Evolutionary conservation across 306 rosid species (phyloP), one percentile per base, ranked within the genome.

Genomic region (Trifolium fragiferum): DNA sequence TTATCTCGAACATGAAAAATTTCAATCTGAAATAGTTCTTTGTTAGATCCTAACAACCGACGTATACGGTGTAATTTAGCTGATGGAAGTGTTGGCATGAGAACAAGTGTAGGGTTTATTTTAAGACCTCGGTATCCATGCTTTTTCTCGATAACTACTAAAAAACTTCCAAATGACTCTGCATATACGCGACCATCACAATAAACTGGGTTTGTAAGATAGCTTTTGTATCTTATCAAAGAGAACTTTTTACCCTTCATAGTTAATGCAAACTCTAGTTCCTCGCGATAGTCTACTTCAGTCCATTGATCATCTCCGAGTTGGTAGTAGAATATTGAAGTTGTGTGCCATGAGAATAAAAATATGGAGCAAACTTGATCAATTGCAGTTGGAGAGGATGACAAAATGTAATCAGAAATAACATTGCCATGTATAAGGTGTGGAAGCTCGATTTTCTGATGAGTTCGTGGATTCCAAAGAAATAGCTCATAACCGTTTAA

Each of bases 281-380:
- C 12, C 12, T 66, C 8, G 5, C 5, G 1, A 21, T 23, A 47
- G 10, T 10, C 25, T 15, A 27, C 60, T 68, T 47, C 8, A 16
- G n/a, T 44, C 60, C 73, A 68, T 46, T 68, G 15, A 7, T 46
- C 6, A 47, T 68, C 60, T 68, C 44, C 72, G 8, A 67, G 58
- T 67, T 67, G 72, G 40, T 6, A 44, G 15, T 23, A 44, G 40
- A 67, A 44, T 67, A 67, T 23, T 11, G 49, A 43, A 43, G 40
- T 0, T 0, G 7, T 4, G 4, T 1, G 2, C 0, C 2, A 16
- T n/a, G 68, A 35, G 14, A 67, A 44, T 46, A 67, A 44, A 2
- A 44, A 27, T 6, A 67, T 27, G 8, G 55, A 2, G 40, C 72
- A 67, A 7, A 14, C 8, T 23, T 21, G 21, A 3, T 67, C 41